Percentiles rank a stretch among this genome's conserved stretches.
phyloP scores from a whole-genome alignment of 2,329 filamentous ascomycete genomes.

The Pseudomassariella vexata region DNA sequence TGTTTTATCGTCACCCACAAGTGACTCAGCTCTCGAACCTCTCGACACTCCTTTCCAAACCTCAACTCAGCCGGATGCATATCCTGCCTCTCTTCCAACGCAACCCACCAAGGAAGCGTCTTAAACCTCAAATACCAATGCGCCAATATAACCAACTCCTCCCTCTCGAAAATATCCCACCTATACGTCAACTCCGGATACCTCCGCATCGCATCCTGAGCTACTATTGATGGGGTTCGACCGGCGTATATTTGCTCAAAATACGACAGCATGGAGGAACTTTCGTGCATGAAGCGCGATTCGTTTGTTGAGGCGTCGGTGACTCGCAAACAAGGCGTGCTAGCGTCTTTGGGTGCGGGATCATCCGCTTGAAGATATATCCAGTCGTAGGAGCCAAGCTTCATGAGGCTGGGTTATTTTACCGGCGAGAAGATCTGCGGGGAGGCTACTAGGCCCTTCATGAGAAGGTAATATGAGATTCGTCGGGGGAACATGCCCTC shows the following conservation, averaged over 20 bases:
- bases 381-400: slow-evolving; percentile 1
- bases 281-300: slow-evolving; percentile 14
- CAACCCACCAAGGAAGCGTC: slow-evolving; percentile 13
- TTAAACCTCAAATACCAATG: slow-evolving; percentile 14
- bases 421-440: slow-evolving; percentile 8
- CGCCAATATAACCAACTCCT: slow-evolving; percentile 8
- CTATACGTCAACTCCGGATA: slow-evolving; percentile 13
- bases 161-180: slow-evolving; percentile 9
- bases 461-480: slow-evolving; percentile 14
- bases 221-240: neutral
- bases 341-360: slow-evolving; percentile 11
- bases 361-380: slow-evolving; percentile 9
- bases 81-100: slow-evolving; percentile 11
- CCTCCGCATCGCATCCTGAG: neutral
- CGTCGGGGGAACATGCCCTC: slow-evolving; percentile 15
- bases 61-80: slow-evolving; percentile 8
- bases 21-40: too few relatives aligned
- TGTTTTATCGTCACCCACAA: too few relatives aligned
- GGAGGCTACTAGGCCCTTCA: slow-evolving; percentile 14
- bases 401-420: slow-evolving; percentile 10
- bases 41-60: slow-evolving; percentile 5
- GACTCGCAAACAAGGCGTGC: slow-evolving; percentile 14
- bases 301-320: slow-evolving; percentile 4
- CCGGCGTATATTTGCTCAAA: slow-evolving; percentile 12
- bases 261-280: slow-evolving; percentile 11